Conservation (phyloP, 106 monocot genomes). For the Apostasia ramifera region DNA sequence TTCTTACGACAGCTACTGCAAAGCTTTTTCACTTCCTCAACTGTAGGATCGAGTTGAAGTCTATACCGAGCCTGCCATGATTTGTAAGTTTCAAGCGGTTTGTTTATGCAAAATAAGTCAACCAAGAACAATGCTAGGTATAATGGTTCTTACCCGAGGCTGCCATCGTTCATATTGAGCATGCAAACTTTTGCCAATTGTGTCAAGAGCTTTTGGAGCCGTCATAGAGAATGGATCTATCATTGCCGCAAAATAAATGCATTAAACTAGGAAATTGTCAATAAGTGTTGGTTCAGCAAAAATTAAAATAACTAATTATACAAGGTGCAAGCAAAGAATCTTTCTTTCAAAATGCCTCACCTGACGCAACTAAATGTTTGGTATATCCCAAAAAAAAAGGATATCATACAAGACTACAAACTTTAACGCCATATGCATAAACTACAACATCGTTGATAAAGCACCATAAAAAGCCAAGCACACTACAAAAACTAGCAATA, state of each 20-base stretch:
- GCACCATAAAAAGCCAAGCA: too few relatives aligned
- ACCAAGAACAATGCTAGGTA: not conserved
- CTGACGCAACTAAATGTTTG: too few relatives aligned
- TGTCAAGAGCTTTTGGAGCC: constrained; percentile 78
- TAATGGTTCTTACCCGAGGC: constrained; percentile 45
- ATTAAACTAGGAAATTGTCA: too few relatives aligned
- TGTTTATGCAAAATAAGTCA: not conserved
- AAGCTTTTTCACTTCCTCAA: constrained; percentile 97
- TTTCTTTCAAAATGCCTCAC: too few relatives aligned
- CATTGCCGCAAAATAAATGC: not conserved
- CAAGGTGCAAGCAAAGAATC: too few relatives aligned
- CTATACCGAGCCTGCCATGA: constrained; percentile 76
- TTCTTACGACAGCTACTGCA: constrained; percentile 79
- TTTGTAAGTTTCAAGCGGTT: not conserved
- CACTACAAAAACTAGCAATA: too few relatives aligned
- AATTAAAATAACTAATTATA: too few relatives aligned
- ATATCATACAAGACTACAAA: too few relatives aligned
- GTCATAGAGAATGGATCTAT: constrained; percentile 91
- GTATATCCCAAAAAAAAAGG: too few relatives aligned
- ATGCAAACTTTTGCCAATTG: constrained; percentile 83
- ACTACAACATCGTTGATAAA: too few relatives aligned
- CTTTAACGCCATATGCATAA: too few relatives aligned
- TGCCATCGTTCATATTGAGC: constrained; percentile 97
- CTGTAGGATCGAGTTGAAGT: constrained; percentile 88
- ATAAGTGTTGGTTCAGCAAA: too few relatives aligned